Evolutionary conservation across 2,329 filamentous ascomycete species (phyloP).

Genomic region (Ophiostoma tasmaniense): DNA sequence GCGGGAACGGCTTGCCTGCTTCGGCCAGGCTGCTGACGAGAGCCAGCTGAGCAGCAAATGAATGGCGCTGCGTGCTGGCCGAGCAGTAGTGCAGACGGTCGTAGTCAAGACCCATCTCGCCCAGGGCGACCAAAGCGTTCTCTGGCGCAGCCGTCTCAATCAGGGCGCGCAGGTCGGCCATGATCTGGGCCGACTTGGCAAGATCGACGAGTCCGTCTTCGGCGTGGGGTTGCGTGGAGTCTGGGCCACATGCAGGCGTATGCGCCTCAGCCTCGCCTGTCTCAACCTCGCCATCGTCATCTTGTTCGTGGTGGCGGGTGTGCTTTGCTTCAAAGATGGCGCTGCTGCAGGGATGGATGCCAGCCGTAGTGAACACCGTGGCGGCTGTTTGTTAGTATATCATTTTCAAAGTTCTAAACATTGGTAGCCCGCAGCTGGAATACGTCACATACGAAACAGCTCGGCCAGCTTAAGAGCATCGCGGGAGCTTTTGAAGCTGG

Average conservation of each 20-base stretch:
- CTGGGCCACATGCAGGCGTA: slow-evolving; percentile 45
- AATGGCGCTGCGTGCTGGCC: slow-evolving; percentile 70
- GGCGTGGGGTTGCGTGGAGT: slow-evolving; percentile 37
- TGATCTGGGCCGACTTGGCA: slow-evolving; percentile 39
- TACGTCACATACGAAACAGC: slow-evolving; percentile 54
- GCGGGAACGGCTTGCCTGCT: slow-evolving; percentile 52
- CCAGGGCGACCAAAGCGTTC: slow-evolving; percentile 64
- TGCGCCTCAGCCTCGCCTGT: slow-evolving; percentile 33
- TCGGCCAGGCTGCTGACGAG: slow-evolving; percentile 61
- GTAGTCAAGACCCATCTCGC: slow-evolving; percentile 94
- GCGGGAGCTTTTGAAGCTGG: slow-evolving; percentile 68
- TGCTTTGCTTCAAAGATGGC: slow-evolving; percentile 60
- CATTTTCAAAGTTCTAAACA: background rate
- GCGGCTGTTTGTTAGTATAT: slow-evolving; percentile 45
- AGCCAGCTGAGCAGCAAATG: slow-evolving; percentile 74
- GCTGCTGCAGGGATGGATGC: slow-evolving; percentile 86
- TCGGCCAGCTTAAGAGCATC: slow-evolving; percentile 66
- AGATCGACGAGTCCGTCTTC: slow-evolving; percentile 39
- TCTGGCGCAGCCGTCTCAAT: slow-evolving; percentile 48
- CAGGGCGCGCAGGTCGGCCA: slow-evolving; percentile 55
- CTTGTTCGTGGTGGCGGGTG: slow-evolving; percentile 37
- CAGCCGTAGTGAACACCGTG: slow-evolving; percentile 79
- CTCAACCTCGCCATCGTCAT: slow-evolving; percentile 31
- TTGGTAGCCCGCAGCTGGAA: background rate
- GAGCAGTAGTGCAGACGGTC: slow-evolving; percentile 79